Base-by-base conservation (phyloP, 2,329 filamentous ascomycete species). In the Torrubiellomyces zombiae region DNA sequence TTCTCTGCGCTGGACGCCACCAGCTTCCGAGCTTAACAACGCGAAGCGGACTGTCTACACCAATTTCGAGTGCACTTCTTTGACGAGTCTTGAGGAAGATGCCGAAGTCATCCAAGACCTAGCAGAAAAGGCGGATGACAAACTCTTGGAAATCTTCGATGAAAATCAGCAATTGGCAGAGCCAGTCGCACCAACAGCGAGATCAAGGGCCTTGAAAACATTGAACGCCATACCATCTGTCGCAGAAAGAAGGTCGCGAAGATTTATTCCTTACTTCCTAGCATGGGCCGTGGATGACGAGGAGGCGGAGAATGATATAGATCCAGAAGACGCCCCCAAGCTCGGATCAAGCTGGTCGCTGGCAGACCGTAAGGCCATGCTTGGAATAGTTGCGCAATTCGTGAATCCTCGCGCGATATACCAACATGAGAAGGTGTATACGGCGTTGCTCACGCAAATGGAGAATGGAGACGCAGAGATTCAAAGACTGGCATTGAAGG, bases 391-490 rank as follows among this genome's bases (percentile, higher is more conserved):
- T 42, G 67, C 78, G 0, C 72, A 83, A 33, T 95, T 95, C 43
- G 57, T 65, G 24, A 98, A 98, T 42, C 82, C 89, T 0, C 78
- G 65, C 39, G 82, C 83, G 1, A 56, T 98, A 4, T 95, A 73
- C 48, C 77, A 72, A 40, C 67, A 77, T 16, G 59, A 70, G 7
- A 73, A 81, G 28, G 85, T 93, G 0, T 79, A 85, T 39, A 53
- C 67, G 6, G 72, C 80, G 10, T 58, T 95, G 14, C 56, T 94
- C 11, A 60, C 65, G 16, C 61, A 94, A 13, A 59, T 94, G 35
- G 69, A 74, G 21, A 93, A 94, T 43, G 89, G 89, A 39, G 89
- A 98, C 43, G 63, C 74, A 4, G 86, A 94, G 36, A 69, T 93
- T 10, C 89, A 98, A 47, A 86, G 77, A 36, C 68, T 75, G 22